Percentiles rank a stretch among this genome's conserved stretches.
Conservation (phyloP, 2,329 filamentous ascomycete genomes). For the Albophoma yamanashiensis region DNA sequence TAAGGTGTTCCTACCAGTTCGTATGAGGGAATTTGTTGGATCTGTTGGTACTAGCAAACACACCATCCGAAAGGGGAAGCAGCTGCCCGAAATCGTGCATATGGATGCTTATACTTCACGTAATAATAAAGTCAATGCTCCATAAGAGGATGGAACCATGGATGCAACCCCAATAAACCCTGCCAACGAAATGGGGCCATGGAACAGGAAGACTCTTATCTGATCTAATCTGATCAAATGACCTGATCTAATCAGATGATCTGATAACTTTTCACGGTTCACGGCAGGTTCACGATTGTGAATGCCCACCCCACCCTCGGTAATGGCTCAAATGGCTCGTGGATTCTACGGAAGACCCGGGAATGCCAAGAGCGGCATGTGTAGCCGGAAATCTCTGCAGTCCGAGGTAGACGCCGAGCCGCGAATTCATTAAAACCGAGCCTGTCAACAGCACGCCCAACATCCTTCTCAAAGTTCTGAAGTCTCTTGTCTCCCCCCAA, state of each 20-base stretch:
- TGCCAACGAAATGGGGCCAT: neutral
- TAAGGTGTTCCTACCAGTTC: neutral
- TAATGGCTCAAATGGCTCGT: neutral
- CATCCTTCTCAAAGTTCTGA: neutral
- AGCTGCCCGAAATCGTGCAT: neutral
- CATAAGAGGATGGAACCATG: neutral
- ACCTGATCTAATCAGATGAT: conserved; percentile 4
- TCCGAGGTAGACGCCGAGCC: neutral
- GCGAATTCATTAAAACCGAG: neutral
- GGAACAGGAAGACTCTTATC: neutral
- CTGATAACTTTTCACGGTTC: neutral
- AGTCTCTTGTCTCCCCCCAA: neutral
- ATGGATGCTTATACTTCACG: neutral
- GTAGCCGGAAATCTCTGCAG: neutral
- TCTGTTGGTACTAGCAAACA: neutral
- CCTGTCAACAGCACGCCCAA: neutral
- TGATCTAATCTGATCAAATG: neutral
- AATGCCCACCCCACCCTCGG: neutral
- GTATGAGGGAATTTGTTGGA: neutral
- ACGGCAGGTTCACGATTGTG: neutral
- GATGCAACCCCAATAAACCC: neutral
- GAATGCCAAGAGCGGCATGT: neutral
- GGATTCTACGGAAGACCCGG: neutral
- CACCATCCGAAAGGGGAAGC: neutral
- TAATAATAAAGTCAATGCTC: neutral